Percentiles rank a stretch among this genome's conserved stretches.
These are phyloP conservation scores for Penicillium digitatum DNA, from an alignment of 2,329 filamentous ascomycete genomes.

Conservation along the genomic window DNA sequence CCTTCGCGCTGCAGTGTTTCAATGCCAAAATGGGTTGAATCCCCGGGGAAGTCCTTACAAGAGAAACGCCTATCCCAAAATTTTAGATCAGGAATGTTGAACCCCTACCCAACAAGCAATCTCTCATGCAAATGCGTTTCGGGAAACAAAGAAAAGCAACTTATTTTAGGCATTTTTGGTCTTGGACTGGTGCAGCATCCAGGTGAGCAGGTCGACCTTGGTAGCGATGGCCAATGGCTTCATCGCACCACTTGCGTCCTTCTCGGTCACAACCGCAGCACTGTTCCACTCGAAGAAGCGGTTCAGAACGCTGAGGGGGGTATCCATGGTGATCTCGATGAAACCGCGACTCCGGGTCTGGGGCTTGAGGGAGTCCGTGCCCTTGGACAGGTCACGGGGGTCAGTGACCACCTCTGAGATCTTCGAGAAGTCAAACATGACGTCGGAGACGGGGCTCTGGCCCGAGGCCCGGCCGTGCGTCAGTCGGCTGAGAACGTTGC, in stretches of 20 bases:
- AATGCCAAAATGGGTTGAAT: slow-evolving; percentile 16
- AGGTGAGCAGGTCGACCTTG: slow-evolving; percentile 91
- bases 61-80: slow-evolving; percentile 12
- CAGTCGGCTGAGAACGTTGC: slow-evolving; percentile 88
- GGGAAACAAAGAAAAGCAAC: not conserved
- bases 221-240: slow-evolving; percentile 89
- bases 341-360: slow-evolving; percentile 63
- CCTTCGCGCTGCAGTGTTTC: slow-evolving; percentile 8
- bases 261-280: slow-evolving; percentile 88
- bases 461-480: slow-evolving; percentile 74
- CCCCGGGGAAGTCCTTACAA: slow-evolving; percentile 10
- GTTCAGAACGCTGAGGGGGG: slow-evolving; percentile 75
- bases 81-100: slow-evolving; percentile 18
- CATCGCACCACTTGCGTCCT: slow-evolving; percentile 54
- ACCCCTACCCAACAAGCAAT: slow-evolving; percentile 14
- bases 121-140: slow-evolving; percentile 11
- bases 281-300: slow-evolving; percentile 98
- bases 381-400: slow-evolving; percentile 59
- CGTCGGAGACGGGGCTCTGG: slow-evolving; percentile 69
- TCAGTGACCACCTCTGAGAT: slow-evolving; percentile 90
- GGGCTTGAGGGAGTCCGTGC: slow-evolving; percentile 26
- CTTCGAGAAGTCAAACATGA: slow-evolving; percentile 95
- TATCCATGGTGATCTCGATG: slow-evolving; percentile 91
- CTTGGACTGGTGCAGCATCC: slow-evolving; percentile 69
- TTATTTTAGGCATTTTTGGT: slow-evolving; percentile 11